Conservation (phyloP, 768 basidiomycete species). For the Hortiboletus campestris region DNA sequence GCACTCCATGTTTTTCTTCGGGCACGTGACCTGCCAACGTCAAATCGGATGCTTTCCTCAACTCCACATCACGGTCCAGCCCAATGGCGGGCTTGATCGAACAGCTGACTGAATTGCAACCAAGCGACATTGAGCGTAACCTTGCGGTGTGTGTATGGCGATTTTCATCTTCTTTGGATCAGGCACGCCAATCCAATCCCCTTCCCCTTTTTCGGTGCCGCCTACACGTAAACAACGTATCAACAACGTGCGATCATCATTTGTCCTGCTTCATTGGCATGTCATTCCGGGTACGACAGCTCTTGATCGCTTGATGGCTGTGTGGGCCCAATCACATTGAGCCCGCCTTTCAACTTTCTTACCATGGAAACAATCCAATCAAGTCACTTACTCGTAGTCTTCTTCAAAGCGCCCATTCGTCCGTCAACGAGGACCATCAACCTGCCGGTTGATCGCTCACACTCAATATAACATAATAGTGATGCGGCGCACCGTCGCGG, state of each 20-base stretch:
- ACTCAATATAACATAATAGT: slow-evolving; percentile 1
- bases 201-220: slow-evolving; percentile 35
- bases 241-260: slow-evolving; percentile 29
- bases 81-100: slow-evolving; percentile 1
- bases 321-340: slow-evolving; percentile 17
- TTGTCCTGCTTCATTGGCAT: slow-evolving; percentile 14
- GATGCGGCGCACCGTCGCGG: slow-evolving; percentile 16
- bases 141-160: slow-evolving; percentile 16
- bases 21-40: slow-evolving; percentile 24
- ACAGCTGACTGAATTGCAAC: slow-evolving; percentile 7
- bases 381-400: slow-evolving; percentile 2
- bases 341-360: slow-evolving; percentile 18
- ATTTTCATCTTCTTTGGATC: slow-evolving; percentile 23
- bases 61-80: slow-evolving; percentile 9
- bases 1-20: slow-evolving; percentile 15
- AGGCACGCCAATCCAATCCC: slow-evolving; percentile 27
- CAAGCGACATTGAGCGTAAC: slow-evolving; percentile 17
- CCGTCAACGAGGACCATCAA: background rate
- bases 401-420: slow-evolving; percentile 7
- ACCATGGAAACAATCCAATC: slow-evolving; percentile 30
- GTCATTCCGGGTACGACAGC: slow-evolving; percentile 28
- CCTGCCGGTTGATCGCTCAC: slow-evolving; percentile 6
- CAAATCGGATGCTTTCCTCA: background rate
- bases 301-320: slow-evolving; percentile 26
- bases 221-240: slow-evolving; percentile 27